These are phyloP conservation scores for Colletotrichum navitas DNA, from an alignment of 2,329 filamentous ascomycete species.

Conservation along the genomic window DNA sequence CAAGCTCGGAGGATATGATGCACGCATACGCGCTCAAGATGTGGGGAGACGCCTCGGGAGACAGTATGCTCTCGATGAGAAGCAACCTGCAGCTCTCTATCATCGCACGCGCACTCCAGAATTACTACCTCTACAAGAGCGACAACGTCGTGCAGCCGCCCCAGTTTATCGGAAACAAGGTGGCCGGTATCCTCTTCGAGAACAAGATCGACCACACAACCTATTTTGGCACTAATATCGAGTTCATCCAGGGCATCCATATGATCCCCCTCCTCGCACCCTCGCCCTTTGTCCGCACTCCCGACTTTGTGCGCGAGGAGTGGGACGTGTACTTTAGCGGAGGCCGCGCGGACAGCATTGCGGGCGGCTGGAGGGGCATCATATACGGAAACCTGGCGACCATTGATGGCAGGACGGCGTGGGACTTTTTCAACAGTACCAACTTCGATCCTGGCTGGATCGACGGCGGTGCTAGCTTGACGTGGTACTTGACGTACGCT, in stretches of 20 bases:
- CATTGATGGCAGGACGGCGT: slow-evolving; percentile 77
- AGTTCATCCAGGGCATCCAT: slow-evolving; percentile 83
- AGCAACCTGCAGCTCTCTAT: slow-evolving; percentile 88
- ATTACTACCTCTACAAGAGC: slow-evolving; percentile 84
- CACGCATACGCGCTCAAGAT: slow-evolving; percentile 90
- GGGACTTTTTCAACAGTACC: slow-evolving; percentile 77
- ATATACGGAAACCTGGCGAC: slow-evolving; percentile 86
- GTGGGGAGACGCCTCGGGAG: slow-evolving; percentile 86
- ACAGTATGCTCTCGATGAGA: slow-evolving; percentile 81
- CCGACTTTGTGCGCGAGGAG: slow-evolving; percentile 82
- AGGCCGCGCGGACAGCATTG: slow-evolving; percentile 72
- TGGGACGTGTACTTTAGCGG: slow-evolving; percentile 84
- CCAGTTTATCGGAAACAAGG: slow-evolving; percentile 85
- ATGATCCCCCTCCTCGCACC: slow-evolving; percentile 83
- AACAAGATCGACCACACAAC: slow-evolving; percentile 96
- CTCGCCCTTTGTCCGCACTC: slow-evolving; percentile 74
- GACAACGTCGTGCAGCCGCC: slow-evolving; percentile 78
- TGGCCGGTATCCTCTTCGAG: slow-evolving; percentile 82
- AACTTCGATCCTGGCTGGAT: slow-evolving; percentile 77
- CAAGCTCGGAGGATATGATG: slow-evolving; percentile 91
- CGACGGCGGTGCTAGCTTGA: slow-evolving; percentile 85
- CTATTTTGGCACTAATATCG: slow-evolving; percentile 81
- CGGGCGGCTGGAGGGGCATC: slow-evolving; percentile 87
- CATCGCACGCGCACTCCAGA: slow-evolving; percentile 77
- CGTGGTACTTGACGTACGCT: slow-evolving; percentile 86